A percentile compares a stretch with the other conserved stretches of the same genome.
Evolutionary conservation across 768 basidiomycete genomes (phyloP).

Genomic region (Steccherinum ochraceum): DNA sequence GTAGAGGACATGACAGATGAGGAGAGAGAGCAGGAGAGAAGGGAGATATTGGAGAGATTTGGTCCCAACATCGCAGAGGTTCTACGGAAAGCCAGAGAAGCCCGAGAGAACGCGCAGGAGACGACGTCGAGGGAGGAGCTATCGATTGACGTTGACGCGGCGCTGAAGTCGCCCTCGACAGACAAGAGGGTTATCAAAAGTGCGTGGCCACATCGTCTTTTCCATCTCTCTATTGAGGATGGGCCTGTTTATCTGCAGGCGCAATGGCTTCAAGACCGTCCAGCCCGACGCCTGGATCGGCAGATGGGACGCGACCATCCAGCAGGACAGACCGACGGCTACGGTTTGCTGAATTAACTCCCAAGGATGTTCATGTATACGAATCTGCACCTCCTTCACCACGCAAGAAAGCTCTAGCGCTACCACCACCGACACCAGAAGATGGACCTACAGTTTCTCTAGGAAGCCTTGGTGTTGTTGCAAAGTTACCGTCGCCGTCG

Average conservation of each 20-base stretch:
- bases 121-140: neutral
- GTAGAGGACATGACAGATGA: conserved; percentile 66
- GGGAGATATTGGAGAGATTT: conserved; percentile 65
- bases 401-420: conserved; percentile 48
- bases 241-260: conserved; percentile 23
- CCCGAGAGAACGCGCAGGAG: conserved; percentile 30
- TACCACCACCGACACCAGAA: conserved; percentile 43
- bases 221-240: neutral
- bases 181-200: conserved; percentile 8
- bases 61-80: conserved; percentile 61
- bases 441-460: conserved; percentile 26
- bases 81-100: conserved; percentile 46
- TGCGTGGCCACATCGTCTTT: conserved; percentile 1
- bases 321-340: conserved; percentile 47
- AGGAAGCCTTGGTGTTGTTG: conserved; percentile 18
- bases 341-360: conserved; percentile 71
- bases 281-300: conserved; percentile 4
- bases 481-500: neutral
- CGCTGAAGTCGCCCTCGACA: neutral
- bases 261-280: conserved; percentile 39
- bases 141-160: conserved; percentile 7
- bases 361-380: conserved; percentile 76
- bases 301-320: conserved; percentile 49
- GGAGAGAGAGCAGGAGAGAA: conserved; percentile 59
- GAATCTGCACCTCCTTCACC: conserved; percentile 79